Evolutionary conservation across 2,329 filamentous ascomycete genomes (phyloP), one percentile per base, ranked within the genome.

Genomic region (Trichoderma koningii): DNA sequence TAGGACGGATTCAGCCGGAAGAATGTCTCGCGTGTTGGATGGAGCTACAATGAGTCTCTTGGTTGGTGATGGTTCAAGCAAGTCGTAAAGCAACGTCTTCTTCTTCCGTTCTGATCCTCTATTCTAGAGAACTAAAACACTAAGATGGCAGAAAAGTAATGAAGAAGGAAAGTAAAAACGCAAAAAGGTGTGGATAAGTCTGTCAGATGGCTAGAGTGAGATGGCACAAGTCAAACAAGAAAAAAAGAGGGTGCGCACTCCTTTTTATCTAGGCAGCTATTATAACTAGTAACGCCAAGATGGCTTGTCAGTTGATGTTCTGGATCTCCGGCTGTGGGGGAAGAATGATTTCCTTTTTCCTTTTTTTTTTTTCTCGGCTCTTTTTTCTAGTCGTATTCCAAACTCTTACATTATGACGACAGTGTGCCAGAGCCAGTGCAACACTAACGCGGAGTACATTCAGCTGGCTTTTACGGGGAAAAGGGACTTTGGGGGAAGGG

Each of bases 1-100:
- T 59, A 26, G 45, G 56, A 60, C 30, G 45, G 42, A 51, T 60
- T 60, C 45, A 50, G 56, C 56, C 56, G 56, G 30, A 3, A 44
- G 41, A 15, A n/a, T 44, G 21, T 44, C 21, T 56, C 30, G 30
- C 14, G 56, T 41, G 51, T n/a, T 7, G 15, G 26, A 19, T 41
- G 52, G 42, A 7, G n/a, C n/a, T n/a, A n/a, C n/a, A n/a, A n/a
- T n/a, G n/a, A n/a, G n/a, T 34, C 19, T 30, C 15, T 17, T 57
- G 23, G 55, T 38, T n/a, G 56, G 56, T 45, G 56, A 47, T 47
- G 28, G 45, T 19, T 60, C 56, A 60, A 51, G 30, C 30, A 60
- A 60, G 26, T 17, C 10, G 30, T 38, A n/a, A 34, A 53, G 34
- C 51, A 19, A 15, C 21, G 28, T 41, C 51, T 41, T 34, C 30